Evolutionary conservation across 805 yeast genomes (phyloP), one percentile per base, ranked within the genome.

Genomic region (Kazachstania taianensis): DNA sequence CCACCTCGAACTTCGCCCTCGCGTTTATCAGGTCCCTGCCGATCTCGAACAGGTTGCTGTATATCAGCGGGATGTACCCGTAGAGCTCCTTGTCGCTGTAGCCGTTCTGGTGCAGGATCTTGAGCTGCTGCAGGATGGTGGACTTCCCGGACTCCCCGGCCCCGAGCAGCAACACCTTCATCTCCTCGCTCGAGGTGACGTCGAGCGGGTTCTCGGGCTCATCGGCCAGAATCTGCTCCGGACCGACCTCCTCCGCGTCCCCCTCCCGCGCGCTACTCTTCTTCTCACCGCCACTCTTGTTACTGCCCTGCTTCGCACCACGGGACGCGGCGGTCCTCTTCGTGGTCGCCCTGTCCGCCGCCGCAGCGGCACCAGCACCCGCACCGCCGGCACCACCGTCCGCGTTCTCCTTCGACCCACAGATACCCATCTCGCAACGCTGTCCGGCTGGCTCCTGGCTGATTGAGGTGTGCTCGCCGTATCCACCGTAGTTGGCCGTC

Each of bases 31-130:
- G 59, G 37, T 75, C 76, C 44, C 76, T 78, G 19, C 84, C 78
- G 42, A 92, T 78, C 38, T 84, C 94, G 41, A 81, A 59, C 15
- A 86, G 62, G 56, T 86, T 87, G 44, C 76, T 75, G 55, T 71
- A 82, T 15, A 87, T 85, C 44, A 83, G 78, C 0, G 89, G 84
- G 52, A 75, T 75, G 58, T 81, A 82, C 45, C 81, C 84, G 37
- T 66, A 62, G 19, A 80, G 59, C 54, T 86, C 96, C 32, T 79
- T 78, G 14, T 39, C 38, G 7, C 43, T 47, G 45, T 50, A 60
- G 39, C 50, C 67, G 44, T 46, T 51, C 44, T 49, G 66, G 53
- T 48, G 59, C 43, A 47, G 36, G 39, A 50, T 61, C 49, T 50
- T 59, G 37, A 51, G 39, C 46, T 50, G 63, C 44, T 56, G 76